A percentile compares a stretch with the other conserved stretches of the same genome.
phyloP scores from a whole-genome alignment of 2,329 filamentous ascomycete species.

The Monosporascus ibericus region DNA sequence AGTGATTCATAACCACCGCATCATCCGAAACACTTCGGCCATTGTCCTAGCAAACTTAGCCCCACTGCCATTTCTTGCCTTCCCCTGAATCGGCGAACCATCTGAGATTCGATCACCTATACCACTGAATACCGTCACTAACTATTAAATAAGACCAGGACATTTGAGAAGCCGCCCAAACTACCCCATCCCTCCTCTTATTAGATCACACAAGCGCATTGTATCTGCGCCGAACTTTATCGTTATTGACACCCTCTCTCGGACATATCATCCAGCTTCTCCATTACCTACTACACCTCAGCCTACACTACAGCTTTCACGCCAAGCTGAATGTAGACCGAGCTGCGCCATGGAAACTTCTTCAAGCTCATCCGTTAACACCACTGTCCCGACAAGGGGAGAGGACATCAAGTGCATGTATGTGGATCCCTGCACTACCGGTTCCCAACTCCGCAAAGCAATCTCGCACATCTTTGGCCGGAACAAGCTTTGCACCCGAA shows the following conservation, averaged over 20 bases:
- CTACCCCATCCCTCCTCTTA: slow-evolving; percentile 10
- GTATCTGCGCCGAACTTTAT: slow-evolving; percentile 43
- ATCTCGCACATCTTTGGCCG: slow-evolving; percentile 79
- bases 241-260: slow-evolving; percentile 17
- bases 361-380: slow-evolving; percentile 10
- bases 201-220: slow-evolving; percentile 40
- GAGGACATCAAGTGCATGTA: slow-evolving; percentile 44
- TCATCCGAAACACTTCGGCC: background rate
- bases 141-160: slow-evolving; percentile 10
- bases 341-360: slow-evolving; percentile 14
- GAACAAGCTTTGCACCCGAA: slow-evolving; percentile 71
- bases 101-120: background rate
- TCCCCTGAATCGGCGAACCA: no score
- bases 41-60: no score
- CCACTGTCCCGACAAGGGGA: slow-evolving; percentile 7
- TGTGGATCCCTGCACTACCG: slow-evolving; percentile 51
- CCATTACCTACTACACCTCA: slow-evolving; percentile 20
- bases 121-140: background rate
- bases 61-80: no score
- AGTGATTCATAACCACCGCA: no score
- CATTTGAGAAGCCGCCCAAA: slow-evolving; percentile 3
- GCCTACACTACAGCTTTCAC: slow-evolving; percentile 19
- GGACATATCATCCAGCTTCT: slow-evolving; percentile 13
- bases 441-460: slow-evolving; percentile 61
- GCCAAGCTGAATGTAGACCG: slow-evolving; percentile 13